A percentile compares a stretch with the other conserved stretches of the same genome.
Conservation (phyloP, 345 rosid genomes). For the Heritiera littoralis region DNA sequence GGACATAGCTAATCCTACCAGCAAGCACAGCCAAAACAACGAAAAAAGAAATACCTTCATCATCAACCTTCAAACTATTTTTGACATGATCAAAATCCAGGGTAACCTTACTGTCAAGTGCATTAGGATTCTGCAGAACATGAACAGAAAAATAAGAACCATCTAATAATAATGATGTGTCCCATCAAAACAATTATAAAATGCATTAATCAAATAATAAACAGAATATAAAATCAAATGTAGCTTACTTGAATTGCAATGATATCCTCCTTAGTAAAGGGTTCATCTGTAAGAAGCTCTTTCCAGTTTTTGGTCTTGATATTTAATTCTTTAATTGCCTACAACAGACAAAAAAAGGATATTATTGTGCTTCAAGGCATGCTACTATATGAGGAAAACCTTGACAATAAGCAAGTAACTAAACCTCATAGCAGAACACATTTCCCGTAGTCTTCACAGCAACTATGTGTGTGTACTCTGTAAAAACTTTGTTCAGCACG, state of each 20-base stretch:
- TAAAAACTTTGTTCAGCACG: slow-evolving; percentile 87
- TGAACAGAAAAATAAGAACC: slow-evolving; percentile 16
- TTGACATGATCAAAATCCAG: slow-evolving; percentile 91
- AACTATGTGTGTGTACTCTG: slow-evolving; percentile 88
- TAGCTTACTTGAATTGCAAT: slow-evolving; percentile 73
- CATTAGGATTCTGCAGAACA: slow-evolving; percentile 74
- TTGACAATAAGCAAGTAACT: slow-evolving; percentile 19
- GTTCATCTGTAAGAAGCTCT: slow-evolving; percentile 86
- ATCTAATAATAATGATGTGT: neutral
- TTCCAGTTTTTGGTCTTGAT: slow-evolving; percentile 93
- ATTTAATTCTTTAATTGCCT: slow-evolving; percentile 92
- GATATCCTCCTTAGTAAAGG: slow-evolving; percentile 76
- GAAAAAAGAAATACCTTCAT: slow-evolving; percentile 58
- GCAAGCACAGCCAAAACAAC: neutral
- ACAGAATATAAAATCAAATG: slow-evolving; percentile 6
- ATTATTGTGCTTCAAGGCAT: slow-evolving; percentile 8
- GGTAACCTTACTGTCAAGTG: slow-evolving; percentile 61
- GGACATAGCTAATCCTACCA: slow-evolving; percentile 16
- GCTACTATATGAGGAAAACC: slow-evolving; percentile 10
- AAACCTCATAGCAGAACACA: slow-evolving; percentile 87
- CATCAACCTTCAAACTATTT: slow-evolving; percentile 70
- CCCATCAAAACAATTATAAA: neutral
- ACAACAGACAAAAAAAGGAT: slow-evolving; percentile 9
- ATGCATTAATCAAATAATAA: slow-evolving; percentile 20
- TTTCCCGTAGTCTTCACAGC: slow-evolving; percentile 91